phyloP scores from a whole-genome alignment of 805 yeast species.

The Kurtzmaniella fragi region DNA sequence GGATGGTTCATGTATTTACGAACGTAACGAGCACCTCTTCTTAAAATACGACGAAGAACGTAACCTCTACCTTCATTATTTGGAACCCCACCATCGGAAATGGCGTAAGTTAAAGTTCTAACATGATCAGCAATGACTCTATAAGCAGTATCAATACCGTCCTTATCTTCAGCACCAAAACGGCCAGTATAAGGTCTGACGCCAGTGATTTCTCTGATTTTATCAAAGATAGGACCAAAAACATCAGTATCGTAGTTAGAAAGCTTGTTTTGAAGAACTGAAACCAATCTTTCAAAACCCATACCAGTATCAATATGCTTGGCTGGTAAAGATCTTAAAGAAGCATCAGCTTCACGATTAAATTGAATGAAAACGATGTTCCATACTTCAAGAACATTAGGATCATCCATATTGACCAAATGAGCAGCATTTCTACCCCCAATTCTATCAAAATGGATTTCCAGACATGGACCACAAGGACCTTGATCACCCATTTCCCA shows the following conservation, averaged over 20 bases:
- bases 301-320: slow-evolving; percentile 97
- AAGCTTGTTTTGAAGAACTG: slow-evolving; percentile 82
- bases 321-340: slow-evolving; percentile 80
- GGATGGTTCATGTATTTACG: slow-evolving; percentile 96
- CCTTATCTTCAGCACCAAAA: slow-evolving; percentile 87
- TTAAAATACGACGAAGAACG: slow-evolving; percentile 90
- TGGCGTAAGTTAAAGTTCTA: slow-evolving; percentile 91
- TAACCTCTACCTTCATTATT: slow-evolving; percentile 99
- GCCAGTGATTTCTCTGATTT: slow-evolving; percentile 89
- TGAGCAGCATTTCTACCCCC: slow-evolving; percentile 95
- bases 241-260: slow-evolving; percentile 98
- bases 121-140: slow-evolving; percentile 98
- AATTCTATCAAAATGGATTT: slow-evolving; percentile 94
- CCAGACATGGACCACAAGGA: slow-evolving; percentile 99
- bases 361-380: slow-evolving; percentile 94
- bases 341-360: slow-evolving; percentile 87
- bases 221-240: slow-evolving; percentile 79
- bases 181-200: slow-evolving; percentile 88
- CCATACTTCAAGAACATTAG: slow-evolving; percentile 97
- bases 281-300: slow-evolving; percentile 97
- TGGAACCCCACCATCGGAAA: slow-evolving; percentile 99
- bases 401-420: slow-evolving; percentile 94
- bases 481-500: slow-evolving; percentile 99
- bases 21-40: slow-evolving; percentile 97
- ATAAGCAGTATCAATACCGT: slow-evolving; percentile 97